Evolutionary conservation across 805 yeast genomes (phyloP).

Genomic region (Candida vaughaniae): DNA sequence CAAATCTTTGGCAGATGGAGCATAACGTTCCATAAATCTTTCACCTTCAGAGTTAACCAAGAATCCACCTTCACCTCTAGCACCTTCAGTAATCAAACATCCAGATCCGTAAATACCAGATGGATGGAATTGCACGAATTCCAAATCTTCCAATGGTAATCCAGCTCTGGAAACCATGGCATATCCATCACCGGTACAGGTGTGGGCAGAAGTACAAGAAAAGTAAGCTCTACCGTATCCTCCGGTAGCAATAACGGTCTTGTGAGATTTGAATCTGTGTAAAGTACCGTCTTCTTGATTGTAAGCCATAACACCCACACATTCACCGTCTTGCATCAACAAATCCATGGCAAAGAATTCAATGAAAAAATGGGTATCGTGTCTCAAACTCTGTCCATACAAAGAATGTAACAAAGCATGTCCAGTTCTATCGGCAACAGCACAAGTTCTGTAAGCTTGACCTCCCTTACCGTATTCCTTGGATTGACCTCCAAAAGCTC

Average conservation of each 20-base stretch:
- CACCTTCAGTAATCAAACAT: conserved; percentile 98
- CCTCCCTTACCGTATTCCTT: conserved; percentile 97
- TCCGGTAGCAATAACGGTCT: conserved; percentile 96
- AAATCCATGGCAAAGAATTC: conserved; percentile 96
- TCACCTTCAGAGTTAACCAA: conserved; percentile 96
- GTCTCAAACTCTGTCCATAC: conserved; percentile 94
- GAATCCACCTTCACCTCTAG: conserved; percentile 99
- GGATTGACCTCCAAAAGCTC: conserved; percentile 98
- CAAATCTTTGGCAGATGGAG: conserved; percentile 97
- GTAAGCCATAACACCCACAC: conserved; percentile 96
- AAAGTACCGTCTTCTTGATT: conserved; percentile 98
- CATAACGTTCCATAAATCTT: conserved; percentile 99
- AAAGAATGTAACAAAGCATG: conserved; percentile 94
- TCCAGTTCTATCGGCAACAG: conserved; percentile 99
- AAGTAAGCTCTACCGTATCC: conserved; percentile 98
- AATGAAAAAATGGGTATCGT: conserved; percentile 96
- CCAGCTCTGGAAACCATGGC: conserved; percentile 99
- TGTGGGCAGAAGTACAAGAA: conserved; percentile 98
- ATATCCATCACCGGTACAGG: conserved; percentile 98
- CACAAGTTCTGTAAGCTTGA: conserved; percentile 98
- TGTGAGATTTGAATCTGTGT: conserved; percentile 96
- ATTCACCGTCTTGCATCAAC: conserved; percentile 90
- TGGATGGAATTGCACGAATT: conserved; percentile 98
- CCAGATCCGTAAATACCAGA: conserved; percentile 99
- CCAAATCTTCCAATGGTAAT: conserved; percentile 94